These are phyloP conservation scores for Sugiyamaella lignohabitans DNA, from an alignment of 805 yeast genomes.

Conservation along the genomic window DNA sequence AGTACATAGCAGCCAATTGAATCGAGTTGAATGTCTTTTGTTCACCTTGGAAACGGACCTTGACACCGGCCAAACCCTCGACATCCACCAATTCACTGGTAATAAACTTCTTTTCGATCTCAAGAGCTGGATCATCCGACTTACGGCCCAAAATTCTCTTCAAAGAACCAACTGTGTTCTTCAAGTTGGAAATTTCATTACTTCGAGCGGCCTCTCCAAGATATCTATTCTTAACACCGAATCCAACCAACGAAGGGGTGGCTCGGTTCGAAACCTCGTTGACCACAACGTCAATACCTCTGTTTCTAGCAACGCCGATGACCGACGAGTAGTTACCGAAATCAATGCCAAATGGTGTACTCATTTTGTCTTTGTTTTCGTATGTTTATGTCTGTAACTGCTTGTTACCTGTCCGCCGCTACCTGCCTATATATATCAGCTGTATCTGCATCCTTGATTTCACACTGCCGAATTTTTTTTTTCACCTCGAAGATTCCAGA, in stretches of 20 bases:
- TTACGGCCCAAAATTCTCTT: constrained; percentile 86
- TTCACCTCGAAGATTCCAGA: background rate
- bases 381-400: constrained; percentile 2
- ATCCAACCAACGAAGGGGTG: constrained; percentile 89
- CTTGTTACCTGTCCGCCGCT: background rate
- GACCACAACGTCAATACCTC: constrained; percentile 97
- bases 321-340: constrained; percentile 93
- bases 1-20: constrained; percentile 91
- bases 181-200: constrained; percentile 92
- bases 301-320: constrained; percentile 88
- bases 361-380: constrained; percentile 43
- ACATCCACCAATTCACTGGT: constrained; percentile 65
- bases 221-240: constrained; percentile 80
- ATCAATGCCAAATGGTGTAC: constrained; percentile 96
- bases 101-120: constrained; percentile 65
- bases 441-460: no score
- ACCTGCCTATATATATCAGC: background rate
- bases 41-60: constrained; percentile 79
- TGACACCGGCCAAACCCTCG: constrained; percentile 70
- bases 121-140: constrained; percentile 68
- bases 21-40: constrained; percentile 74
- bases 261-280: constrained; percentile 97
- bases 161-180: constrained; percentile 91
- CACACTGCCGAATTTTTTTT: background rate
- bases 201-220: constrained; percentile 95